These are phyloP conservation scores for Mycena rebaudengoi DNA, from an alignment of 768 basidiomycete species.

Conservation along the genomic window DNA sequence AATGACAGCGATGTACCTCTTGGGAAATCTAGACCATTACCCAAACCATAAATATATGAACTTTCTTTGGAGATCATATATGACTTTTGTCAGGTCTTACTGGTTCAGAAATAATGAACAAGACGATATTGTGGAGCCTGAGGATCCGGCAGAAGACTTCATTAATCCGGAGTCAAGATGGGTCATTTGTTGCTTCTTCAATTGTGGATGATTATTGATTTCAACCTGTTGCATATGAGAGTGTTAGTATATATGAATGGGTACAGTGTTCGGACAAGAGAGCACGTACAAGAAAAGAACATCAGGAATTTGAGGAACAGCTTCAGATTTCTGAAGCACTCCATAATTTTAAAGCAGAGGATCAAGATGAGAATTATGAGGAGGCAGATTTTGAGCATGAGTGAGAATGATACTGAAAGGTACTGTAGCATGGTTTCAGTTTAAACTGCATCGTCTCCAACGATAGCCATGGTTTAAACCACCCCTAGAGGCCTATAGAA, in stretches of 20 bases:
- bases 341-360: background rate
- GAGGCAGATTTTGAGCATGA: background rate
- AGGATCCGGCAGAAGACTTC: background rate
- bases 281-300: background rate
- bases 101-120: too few relatives aligned
- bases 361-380: too few relatives aligned
- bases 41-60: slow-evolving; percentile 35
- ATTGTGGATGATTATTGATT: slow-evolving; percentile 34
- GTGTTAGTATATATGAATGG: slow-evolving; percentile 32
- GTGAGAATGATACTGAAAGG: background rate
- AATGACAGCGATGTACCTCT: slow-evolving; percentile 39
- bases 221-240: slow-evolving; percentile 14
- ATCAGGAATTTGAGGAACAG: background rate
- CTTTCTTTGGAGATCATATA: slow-evolving; percentile 39
- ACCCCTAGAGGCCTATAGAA: background rate
- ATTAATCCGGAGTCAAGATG: background rate
- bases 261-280: slow-evolving; percentile 10
- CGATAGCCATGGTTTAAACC: background rate
- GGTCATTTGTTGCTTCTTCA: slow-evolving; percentile 26
- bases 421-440: background rate
- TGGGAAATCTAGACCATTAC: slow-evolving; percentile 45
- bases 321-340: background rate
- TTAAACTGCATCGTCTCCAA: background rate
- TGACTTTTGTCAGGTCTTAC: background rate
- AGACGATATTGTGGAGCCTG: too few relatives aligned